Evolutionary conservation across 1,284 basidiomycete genomes (phyloP).

Genomic region (Irpex sp.): DNA sequence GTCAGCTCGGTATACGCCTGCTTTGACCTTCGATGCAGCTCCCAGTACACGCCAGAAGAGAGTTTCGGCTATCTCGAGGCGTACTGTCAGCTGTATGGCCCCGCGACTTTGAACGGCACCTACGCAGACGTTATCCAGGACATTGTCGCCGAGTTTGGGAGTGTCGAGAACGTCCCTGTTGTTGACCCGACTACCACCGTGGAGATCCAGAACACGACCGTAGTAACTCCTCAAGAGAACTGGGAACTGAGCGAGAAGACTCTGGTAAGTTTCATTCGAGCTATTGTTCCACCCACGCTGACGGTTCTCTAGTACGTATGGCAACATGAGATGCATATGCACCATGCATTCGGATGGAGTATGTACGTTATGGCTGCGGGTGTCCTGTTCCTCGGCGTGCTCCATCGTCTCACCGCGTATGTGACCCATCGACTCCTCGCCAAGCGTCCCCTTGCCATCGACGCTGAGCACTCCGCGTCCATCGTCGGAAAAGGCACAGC

Average conservation of each 20-base stretch:
- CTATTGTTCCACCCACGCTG: not conserved
- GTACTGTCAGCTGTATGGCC: not conserved
- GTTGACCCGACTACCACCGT: not conserved
- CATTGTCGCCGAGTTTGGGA: not conserved
- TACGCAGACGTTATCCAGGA: not conserved
- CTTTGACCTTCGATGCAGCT: not conserved
- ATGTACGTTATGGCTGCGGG: not conserved
- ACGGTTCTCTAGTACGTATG: not conserved
- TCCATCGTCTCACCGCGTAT: not conserved
- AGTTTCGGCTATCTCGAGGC: not conserved
- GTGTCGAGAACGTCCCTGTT: not conserved
- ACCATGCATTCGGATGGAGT: not conserved
- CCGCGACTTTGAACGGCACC: not conserved
- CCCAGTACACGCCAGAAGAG: not conserved
- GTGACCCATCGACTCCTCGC: not conserved
- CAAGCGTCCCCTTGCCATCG: not conserved
- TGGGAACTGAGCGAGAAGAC: not conserved
- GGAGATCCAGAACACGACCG: not conserved
- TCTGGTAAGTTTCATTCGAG: not conserved
- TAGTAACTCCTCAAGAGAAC: not conserved
- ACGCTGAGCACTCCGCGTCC: not conserved
- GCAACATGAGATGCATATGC: not conserved
- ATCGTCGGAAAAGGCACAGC: not conserved
- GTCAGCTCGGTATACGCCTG: not conserved
- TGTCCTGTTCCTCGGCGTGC: not conserved